Conservation (phyloP, 192 early-diverging fungal genomes). For the Thoreauomyces humboldtii region DNA sequence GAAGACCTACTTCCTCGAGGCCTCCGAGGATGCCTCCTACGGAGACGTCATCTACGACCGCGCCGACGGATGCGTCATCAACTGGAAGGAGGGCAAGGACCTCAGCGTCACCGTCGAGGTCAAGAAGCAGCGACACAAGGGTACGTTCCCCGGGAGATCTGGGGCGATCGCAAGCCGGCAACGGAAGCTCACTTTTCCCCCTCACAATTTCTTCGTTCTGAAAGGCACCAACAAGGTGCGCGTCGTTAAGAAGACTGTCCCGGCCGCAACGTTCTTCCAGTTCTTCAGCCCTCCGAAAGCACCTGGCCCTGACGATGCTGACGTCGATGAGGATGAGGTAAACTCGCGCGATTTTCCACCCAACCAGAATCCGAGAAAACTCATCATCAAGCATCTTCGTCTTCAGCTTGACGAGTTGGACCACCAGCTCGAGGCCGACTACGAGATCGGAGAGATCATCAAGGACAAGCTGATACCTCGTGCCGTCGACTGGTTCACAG, state of each 20-base stretch:
- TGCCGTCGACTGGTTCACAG: constrained; percentile 98
- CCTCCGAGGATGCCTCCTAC: constrained; percentile 64
- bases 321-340: constrained; percentile 64
- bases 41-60: constrained; percentile 88
- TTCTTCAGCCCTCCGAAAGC: constrained; percentile 79
- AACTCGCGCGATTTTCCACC: too few relatives aligned
- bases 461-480: constrained; percentile 97
- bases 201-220: constrained; percentile 15
- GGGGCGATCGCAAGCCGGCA: too few relatives aligned
- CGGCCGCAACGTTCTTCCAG: constrained; percentile 94
- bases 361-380: too few relatives aligned
- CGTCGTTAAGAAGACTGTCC: constrained; percentile 95
- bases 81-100: constrained; percentile 98
- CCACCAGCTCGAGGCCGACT: constrained; percentile 87
- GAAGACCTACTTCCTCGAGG: constrained; percentile 91
- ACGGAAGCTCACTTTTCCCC: neutral
- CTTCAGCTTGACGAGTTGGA: constrained; percentile 65
- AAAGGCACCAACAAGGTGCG: constrained; percentile 97
- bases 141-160: constrained; percentile 26
- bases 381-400: too few relatives aligned
- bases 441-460: constrained; percentile 95
- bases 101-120: constrained; percentile 90
- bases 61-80: constrained; percentile 79
- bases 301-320: constrained; percentile 74
- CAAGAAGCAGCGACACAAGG: constrained; percentile 99